Evolutionary conservation across 2,329 filamentous ascomycete species (phyloP).

Genomic region (Sporothrix mexicana): DNA sequence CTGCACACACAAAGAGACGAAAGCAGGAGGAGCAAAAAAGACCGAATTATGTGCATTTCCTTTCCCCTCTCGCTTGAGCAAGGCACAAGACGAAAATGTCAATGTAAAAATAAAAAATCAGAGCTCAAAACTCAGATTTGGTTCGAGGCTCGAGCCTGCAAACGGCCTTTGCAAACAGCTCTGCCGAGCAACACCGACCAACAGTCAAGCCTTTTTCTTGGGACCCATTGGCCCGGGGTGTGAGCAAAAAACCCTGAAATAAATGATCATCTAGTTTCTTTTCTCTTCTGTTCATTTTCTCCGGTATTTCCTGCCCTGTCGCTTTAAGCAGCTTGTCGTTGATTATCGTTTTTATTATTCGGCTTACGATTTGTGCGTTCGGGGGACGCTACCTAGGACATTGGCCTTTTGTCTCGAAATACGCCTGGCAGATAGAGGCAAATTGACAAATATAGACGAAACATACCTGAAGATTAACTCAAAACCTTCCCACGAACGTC

Average conservation of each 20-base stretch:
- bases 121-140: too few species aligned
- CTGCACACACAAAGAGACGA: too few species aligned
- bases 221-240: neutral
- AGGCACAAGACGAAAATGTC: neutral
- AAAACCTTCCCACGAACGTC: too few species aligned
- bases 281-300: neutral
- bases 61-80: neutral
- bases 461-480: too few species aligned
- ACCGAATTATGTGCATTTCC: neutral
- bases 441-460: neutral
- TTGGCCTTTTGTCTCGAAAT: neutral
- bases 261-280: neutral
- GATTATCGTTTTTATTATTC: neutral
- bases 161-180: neutral
- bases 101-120: neutral
- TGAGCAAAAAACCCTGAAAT: conserved; percentile 14
- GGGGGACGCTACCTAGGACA: neutral
- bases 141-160: neutral
- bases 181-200: conserved; percentile 18
- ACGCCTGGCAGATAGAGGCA: neutral
- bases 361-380: neutral
- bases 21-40: neutral
- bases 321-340: neutral
- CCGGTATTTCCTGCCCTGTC: neutral
- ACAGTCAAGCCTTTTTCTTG: neutral